Evolutionary conservation across 2,329 filamentous ascomycete genomes (phyloP).

Genomic region (Cercospora citrullina): DNA sequence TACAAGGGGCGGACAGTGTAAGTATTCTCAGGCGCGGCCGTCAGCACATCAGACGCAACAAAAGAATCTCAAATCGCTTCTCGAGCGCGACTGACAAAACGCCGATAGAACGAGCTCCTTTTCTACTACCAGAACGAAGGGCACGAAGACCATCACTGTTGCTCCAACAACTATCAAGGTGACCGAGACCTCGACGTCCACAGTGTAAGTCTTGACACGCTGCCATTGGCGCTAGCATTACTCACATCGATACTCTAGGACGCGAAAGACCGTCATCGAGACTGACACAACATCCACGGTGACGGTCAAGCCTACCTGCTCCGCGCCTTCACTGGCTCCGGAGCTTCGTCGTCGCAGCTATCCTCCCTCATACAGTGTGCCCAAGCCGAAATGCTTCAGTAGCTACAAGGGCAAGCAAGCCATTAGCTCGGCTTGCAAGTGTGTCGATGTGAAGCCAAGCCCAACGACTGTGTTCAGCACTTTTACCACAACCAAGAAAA

Average conservation of each 20-base stretch:
- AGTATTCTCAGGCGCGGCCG: background rate
- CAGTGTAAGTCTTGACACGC: background rate
- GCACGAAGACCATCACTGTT: background rate
- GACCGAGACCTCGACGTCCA: background rate
- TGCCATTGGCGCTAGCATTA: no score
- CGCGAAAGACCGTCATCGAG: background rate
- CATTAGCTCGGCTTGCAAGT: slow-evolving; percentile 10
- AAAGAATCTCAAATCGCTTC: background rate
- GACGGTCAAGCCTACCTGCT: background rate
- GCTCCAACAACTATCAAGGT: background rate
- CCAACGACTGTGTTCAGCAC: background rate
- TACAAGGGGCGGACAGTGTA: background rate
- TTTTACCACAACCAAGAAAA: background rate
- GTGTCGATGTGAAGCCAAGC: background rate
- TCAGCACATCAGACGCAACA: background rate
- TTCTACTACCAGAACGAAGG: background rate
- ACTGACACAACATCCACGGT: background rate
- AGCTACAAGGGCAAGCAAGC: background rate
- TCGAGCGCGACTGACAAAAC: background rate
- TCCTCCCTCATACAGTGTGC: background rate
- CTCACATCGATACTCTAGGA: background rate
- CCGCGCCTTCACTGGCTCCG: background rate
- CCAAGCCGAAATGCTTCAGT: slow-evolving; percentile 4
- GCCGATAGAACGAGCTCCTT: background rate
- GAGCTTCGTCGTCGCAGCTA: background rate